Conservation (phyloP, 1,284 basidiomycete genomes). For the Tylopilus sp. region DNA sequence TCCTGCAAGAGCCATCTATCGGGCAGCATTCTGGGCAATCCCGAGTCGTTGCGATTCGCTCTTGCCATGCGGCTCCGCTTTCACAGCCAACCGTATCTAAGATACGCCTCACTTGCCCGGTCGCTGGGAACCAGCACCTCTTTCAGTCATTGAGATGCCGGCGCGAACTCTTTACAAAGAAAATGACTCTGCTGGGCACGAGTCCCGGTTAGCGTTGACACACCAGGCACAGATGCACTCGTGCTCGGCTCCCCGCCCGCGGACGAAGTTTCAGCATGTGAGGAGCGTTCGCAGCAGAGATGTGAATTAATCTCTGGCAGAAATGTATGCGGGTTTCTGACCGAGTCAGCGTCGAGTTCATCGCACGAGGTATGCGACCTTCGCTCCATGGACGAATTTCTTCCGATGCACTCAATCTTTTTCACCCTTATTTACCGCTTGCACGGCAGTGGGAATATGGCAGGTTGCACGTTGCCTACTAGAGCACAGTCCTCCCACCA, state of each 20-base stretch:
- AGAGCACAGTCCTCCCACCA: constrained; percentile 59
- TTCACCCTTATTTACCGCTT: constrained; percentile 30
- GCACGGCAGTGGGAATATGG: constrained; percentile 41
- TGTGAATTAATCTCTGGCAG: constrained; percentile 60
- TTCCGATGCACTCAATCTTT: not conserved
- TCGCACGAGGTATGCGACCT: constrained; percentile 28
- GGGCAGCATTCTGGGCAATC: constrained; percentile 64
- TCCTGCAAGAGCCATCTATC: constrained; percentile 61
- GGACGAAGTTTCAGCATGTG: constrained; percentile 52
- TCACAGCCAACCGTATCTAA: constrained; percentile 48
- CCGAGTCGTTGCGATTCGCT: constrained; percentile 43
- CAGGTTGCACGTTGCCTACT: constrained; percentile 50
- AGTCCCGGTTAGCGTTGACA: not conserved
- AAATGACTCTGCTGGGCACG: not conserved
- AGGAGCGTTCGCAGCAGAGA: constrained; percentile 53
- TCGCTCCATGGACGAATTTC: constrained; percentile 11
- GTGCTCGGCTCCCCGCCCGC: constrained; percentile 51
- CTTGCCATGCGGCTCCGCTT: constrained; percentile 51
- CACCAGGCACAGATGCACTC: constrained; percentile 50
- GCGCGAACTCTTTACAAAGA: not conserved
- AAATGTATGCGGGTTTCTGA: constrained; percentile 65
- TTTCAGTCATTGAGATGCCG: constrained; percentile 50
- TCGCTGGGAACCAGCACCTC: constrained; percentile 56
- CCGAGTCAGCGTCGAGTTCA: constrained; percentile 56
- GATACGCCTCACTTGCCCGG: constrained; percentile 59